Base-by-base conservation (phyloP, 192 early-diverging fungal species). In the Ambispora gerdemannii region DNA sequence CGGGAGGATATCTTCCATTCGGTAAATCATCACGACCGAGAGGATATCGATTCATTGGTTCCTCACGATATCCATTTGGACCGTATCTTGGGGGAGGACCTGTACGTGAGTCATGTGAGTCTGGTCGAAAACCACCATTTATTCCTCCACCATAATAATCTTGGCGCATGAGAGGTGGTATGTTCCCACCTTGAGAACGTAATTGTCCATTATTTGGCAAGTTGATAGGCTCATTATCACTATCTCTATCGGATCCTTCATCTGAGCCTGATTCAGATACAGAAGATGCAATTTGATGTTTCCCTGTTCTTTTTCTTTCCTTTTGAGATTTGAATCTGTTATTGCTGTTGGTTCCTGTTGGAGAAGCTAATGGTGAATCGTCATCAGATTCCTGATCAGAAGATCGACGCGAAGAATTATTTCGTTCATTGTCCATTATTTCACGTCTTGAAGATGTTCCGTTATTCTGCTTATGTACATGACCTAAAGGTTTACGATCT, bases 1-100 rank as follows among this genome's bases (percentile, higher is more conserved):
- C n/a, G n/a, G n/a, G n/a, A n/a, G n/a, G n/a, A n/a, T n/a, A n/a
- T n/a, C n/a, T n/a, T n/a, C n/a, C n/a, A n/a, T n/a, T n/a, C n/a
- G n/a, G 7, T 43, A 43, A 10, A 10, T 43, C 38, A 43, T 43
- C 38, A 10, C 38, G 38, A 10, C 38, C 38, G 15, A 15, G 38
- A 10, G 38, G 38, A 43, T 43, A 43, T 6, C 38, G 38, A 43
- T 43, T 43, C 7, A 43, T 15, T 43, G 38, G 38, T 15, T 43
- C 38, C 38, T 63, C 62, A 4, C 38, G 62, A 25, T 63, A 63
- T 28, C 62, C 62, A 63, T 63, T 63, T 38, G 22, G 35, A 43
- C 35, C 62, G 28, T 63, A 38, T 11, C 34, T 63, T 38, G 22
- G 19, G 24, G 62, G 19, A 25, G 62, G 24, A 63, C 62, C 33